Evolutionary conservation across 768 basidiomycete genomes (phyloP).

Genomic region (Rhizopogon vulgaris): DNA sequence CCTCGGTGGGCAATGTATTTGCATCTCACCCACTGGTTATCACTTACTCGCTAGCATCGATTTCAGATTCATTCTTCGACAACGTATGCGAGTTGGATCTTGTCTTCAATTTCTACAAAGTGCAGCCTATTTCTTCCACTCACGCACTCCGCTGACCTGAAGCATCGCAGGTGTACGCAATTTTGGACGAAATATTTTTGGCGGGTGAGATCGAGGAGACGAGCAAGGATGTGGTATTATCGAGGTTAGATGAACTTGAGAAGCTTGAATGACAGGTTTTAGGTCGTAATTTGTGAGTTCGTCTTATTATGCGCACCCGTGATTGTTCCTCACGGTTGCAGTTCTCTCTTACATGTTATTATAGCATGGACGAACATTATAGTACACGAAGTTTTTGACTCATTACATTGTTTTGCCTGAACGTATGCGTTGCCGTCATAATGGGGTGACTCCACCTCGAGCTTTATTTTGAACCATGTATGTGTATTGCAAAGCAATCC

Average conservation of each 20-base stretch:
- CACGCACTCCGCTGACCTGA: not conserved
- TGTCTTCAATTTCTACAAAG: slow-evolving; percentile 99
- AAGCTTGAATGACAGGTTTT: slow-evolving; percentile 64
- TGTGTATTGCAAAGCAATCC: too few relatives aligned
- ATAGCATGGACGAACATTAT: too few relatives aligned
- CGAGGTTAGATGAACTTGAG: slow-evolving; percentile 87
- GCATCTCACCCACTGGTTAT: not conserved
- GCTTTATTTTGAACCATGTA: too few relatives aligned
- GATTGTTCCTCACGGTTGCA: not conserved
- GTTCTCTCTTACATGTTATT: not conserved
- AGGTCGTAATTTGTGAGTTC: not conserved
- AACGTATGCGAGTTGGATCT: slow-evolving; percentile 98
- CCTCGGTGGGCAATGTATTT: slow-evolving; percentile 54
- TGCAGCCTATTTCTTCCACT: slow-evolving; percentile 18
- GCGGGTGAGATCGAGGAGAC: slow-evolving; percentile 99
- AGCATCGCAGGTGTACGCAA: slow-evolving; percentile 79
- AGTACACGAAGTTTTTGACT: too few relatives aligned
- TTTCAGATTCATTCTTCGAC: slow-evolving; percentile 91
- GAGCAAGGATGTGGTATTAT: slow-evolving; percentile 91
- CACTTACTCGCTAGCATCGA: not conserved
- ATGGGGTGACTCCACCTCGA: too few relatives aligned
- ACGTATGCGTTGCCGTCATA: too few relatives aligned
- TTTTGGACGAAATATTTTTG: slow-evolving; percentile 95
- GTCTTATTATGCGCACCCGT: not conserved
- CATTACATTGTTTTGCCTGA: too few relatives aligned